Base-by-base conservation (phyloP, 257 asterid species). In the Solanum gandarillasii region DNA sequence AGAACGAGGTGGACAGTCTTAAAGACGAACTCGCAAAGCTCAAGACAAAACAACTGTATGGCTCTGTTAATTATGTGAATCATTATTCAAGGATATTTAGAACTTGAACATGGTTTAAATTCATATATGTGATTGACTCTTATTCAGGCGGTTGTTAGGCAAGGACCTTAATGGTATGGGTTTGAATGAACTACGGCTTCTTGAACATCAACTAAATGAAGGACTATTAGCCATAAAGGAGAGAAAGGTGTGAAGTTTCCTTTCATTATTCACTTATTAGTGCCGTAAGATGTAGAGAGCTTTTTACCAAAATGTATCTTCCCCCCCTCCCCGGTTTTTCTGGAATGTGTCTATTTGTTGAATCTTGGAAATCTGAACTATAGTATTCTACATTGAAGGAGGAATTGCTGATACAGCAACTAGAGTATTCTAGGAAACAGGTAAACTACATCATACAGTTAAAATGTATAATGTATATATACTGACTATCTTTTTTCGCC, bases 151-250 rank as follows among this genome's bases (percentile, higher is more conserved):
- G 85, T 85, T 95, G 88, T 74, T 93, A 90, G 98, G 96, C 86
- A 94, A 93, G 92, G 95, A 95, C 79, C 89, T 94, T 35, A 86
- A 67, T 36, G 95, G 94, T 43, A 36, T 93, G 92, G 89, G 91
- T 88, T 86, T 93, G 74, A 91, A 83, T 83, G 98, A 94, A 62
- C 86, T 95, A 90, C 88, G 87, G 67, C 92, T 87, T 34, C 91
- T 95, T 39, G 98, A 93, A 85, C 92, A 90, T 41, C 93, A 95
- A 88, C 90, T 95, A 75, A 93, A 87, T 78, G 95, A 92, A 87
- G 97, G 94, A 83, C 87, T 95, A 71, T 29, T 88, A 32, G 68
- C 94, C 89, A 88, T 94, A 55, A 95, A 93, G 92, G 94, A 93
- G 75, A 93, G 93, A 88, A 94, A 95, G 98, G 98, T 93, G 67